phyloP scores from a whole-genome alignment of 495 filamentous ascomycete species.

The Articulospora tetracladia region DNA sequence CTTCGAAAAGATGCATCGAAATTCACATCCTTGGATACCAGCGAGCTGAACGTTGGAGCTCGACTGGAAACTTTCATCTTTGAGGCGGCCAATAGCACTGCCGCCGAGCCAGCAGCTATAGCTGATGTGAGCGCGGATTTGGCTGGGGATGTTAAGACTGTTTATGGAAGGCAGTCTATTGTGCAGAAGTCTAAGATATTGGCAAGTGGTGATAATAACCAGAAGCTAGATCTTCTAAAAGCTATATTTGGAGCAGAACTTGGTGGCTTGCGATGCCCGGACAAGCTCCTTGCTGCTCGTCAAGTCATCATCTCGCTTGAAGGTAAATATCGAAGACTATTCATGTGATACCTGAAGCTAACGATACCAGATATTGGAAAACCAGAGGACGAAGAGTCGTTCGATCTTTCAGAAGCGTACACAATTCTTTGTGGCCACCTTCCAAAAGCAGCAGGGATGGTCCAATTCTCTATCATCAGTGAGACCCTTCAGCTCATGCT shows the following conservation, averaged over 20 bases:
- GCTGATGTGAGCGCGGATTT: not conserved
- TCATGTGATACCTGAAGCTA: not conserved
- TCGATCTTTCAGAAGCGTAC: constrained; percentile 20
- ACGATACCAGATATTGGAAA: not conserved
- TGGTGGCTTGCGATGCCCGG: not conserved
- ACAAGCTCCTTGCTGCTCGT: constrained; percentile 18
- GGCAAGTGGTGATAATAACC: not conserved
- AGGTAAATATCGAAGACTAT: constrained; percentile 8
- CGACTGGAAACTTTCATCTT: constrained; percentile 18
- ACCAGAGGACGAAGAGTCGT: not conserved
- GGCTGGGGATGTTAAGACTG: constrained; percentile 12
- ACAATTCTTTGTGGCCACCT: constrained; percentile 15
- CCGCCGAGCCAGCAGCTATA: not conserved
- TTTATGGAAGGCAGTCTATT: constrained; percentile 15
- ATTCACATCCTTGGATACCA: not conserved
- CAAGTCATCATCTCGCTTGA: constrained; percentile 19
- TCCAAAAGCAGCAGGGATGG: constrained; percentile 26
- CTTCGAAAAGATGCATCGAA: constrained; percentile 2
- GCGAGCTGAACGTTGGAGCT: constrained; percentile 3
- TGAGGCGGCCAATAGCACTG: not conserved
- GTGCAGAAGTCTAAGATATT: constrained; percentile 1
- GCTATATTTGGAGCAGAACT: constrained; percentile 8
- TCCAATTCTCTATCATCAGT: constrained; percentile 53
- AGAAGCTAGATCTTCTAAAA: constrained; percentile 17
- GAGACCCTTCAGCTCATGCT: constrained; percentile 55